Evolutionary conservation across 352 stramenopile species (phyloP).

Genomic region (Phytophthora cajani): DNA sequence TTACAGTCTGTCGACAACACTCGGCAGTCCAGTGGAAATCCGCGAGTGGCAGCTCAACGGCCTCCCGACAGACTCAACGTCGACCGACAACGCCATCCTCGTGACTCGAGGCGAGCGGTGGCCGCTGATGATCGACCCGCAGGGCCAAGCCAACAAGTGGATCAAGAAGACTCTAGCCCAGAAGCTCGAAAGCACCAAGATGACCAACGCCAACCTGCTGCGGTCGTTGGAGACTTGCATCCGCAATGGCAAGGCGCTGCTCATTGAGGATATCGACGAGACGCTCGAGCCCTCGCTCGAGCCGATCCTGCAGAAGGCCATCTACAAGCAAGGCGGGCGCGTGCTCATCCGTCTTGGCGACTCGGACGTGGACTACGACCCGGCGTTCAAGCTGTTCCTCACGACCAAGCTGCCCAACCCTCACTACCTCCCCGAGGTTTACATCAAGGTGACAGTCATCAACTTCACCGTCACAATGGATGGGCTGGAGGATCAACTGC

Average conservation of each 20-base stretch:
- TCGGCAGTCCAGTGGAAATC: constrained; percentile 92
- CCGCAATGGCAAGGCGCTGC: constrained; percentile 87
- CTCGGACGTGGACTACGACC: constrained; percentile 94
- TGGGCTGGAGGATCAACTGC: constrained; percentile 92
- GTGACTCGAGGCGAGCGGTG: constrained; percentile 91
- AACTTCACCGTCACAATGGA: constrained; percentile 97
- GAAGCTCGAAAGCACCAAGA: constrained; percentile 86
- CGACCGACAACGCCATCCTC: constrained; percentile 93
- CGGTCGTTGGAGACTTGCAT: constrained; percentile 93
- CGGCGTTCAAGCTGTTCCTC: constrained; percentile 92
- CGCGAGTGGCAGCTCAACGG: constrained; percentile 94
- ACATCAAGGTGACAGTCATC: constrained; percentile 97
- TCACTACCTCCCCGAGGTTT: constrained; percentile 95
- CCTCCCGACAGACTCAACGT: constrained; percentile 92
- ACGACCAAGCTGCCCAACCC: constrained; percentile 95
- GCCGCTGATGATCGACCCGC: constrained; percentile 96
- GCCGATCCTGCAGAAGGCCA: constrained; percentile 92
- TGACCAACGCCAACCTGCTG: constrained; percentile 92
- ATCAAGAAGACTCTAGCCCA: constrained; percentile 90
- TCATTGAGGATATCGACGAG: constrained; percentile 95
- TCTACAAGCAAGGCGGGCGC: constrained; percentile 92
- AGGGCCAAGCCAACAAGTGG: constrained; percentile 95
- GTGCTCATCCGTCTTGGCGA: constrained; percentile 92
- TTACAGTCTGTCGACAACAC: constrained; percentile 77
- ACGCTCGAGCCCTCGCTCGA: constrained; percentile 92